Conservation (phyloP, 768 basidiomycete species). For the Lactarius hengduanensis region DNA sequence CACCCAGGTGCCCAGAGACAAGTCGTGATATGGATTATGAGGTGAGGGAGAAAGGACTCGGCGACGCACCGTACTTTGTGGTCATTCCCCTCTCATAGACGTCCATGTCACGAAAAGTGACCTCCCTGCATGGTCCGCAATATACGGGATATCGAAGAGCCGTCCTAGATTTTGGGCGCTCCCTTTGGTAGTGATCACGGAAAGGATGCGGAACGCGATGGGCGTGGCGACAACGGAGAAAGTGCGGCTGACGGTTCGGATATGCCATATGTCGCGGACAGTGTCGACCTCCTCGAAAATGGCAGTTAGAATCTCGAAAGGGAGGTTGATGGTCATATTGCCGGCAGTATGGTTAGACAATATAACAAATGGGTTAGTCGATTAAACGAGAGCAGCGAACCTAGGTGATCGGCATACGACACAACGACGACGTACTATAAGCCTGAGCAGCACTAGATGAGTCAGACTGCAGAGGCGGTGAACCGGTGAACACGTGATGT, state of each 20-base stretch:
- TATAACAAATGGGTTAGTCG: background rate
- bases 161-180: background rate
- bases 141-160: background rate
- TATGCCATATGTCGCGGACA: background rate
- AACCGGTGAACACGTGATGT: no score
- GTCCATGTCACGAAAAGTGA: background rate
- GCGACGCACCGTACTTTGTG: background rate
- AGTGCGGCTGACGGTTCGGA: background rate
- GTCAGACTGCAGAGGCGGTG: no score
- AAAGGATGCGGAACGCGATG: conserved; percentile 9
- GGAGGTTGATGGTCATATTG: background rate
- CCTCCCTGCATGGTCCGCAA: background rate
- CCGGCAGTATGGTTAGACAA: no score
- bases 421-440: no score
- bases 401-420: no score
- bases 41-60: background rate
- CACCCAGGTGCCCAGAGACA: background rate
- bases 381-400: no score
- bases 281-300: no score
- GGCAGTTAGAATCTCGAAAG: background rate
- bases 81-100: background rate
- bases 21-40: background rate
- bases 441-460: no score
- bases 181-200: background rate
- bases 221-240: background rate